Evolutionary conservation across 495 filamentous ascomycete species (phyloP), one percentile per base, ranked within the genome.

Genomic region (Melanomma pulvis-pyrius): DNA sequence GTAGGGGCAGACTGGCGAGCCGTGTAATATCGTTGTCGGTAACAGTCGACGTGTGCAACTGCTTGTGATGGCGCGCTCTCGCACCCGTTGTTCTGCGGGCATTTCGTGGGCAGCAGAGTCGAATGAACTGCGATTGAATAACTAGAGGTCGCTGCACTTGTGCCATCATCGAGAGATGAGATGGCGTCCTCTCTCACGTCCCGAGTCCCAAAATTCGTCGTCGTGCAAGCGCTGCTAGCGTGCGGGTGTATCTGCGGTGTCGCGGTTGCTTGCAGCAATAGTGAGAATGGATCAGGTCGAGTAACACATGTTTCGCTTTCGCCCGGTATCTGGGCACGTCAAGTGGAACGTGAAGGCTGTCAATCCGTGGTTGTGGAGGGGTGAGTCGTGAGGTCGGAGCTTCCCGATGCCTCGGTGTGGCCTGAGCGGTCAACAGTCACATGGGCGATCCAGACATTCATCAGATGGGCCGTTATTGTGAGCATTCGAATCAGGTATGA

Each of bases 1-100:
- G 91, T 44, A 96, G 82, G 29, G 89, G 88, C 74, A 88, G 87
- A 36, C 87, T 86, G 44, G 93, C 91, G 39, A 97, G 84, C 47
- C 81, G 82, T 32, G 89, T 83, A 61, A 97, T 88, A 71, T 92
- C 87, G 68, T 92, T 87, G 72, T 90, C 83, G 17, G 82, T 82
- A 21, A 83, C 82, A 2, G 65, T 69, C 34, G 57, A 54, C 6
- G 69, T 71, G 48, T 68, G 69, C 13, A 71, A 28, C 12, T 17
- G 39, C n/a, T 46, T 32, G 22, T 28, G 36, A 2, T 50, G 59
- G 25, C 49, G 51, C 26, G 17, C 11, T 25, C 49, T 49, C 22
- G n/a, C 22, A 11, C 55, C 28, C 15, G 19, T 21, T 36, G 29
- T 47, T 34, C 47, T 58, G 24, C 44, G 52, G 24, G 32, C 65